Evolutionary conservation across 306 rosid species (phyloP), one percentile per base, ranked within the genome.

Genomic region (Cucurbita pepo): DNA sequence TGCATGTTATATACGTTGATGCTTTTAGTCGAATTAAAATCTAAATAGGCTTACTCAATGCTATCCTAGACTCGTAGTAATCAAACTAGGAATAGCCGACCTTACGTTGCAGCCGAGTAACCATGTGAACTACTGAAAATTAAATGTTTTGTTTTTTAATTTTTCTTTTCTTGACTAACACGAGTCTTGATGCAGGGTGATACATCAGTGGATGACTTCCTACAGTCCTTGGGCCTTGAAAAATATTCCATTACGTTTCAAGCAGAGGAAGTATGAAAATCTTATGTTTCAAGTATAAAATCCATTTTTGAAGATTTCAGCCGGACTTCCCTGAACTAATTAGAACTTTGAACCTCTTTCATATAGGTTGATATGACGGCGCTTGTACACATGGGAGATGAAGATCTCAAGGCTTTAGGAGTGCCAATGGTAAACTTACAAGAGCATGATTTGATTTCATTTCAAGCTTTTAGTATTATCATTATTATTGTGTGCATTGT

Each of bases 341-440:
- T 45, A 37, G 44, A 30, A 71, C 21, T 75, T 13, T 58, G 43
- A 66, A 25, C 47, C n/a, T 45, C 61, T 64, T 81, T 73, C 81
- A n/a, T 81, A 56, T 82, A 95, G 99, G 91, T 95, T 85, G 99
- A 95, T 78, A 89, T 95, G 99, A 77, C 97, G 47, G 99, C 97
- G 60, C 97, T 95, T 72, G 76, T 83, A 78, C 99, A 95, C 79
- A 95, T 95, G 99, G 86, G 89, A 69, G 99, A 95, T 63, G 96
- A 95, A n/a, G 99, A 95, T 81, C 91, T 95, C 79, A 95, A 95
- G 90, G 99, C 84, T 62, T 81, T 95, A 87, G 95, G 99, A 60
- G 90, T 95, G 71, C 99, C 99, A 38, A 95, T 95, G 99, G 99
- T 95, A 88, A 41, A 77, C 66, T 69, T 6, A 25, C 19, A 21